A percentile compares a stretch with the other conserved stretches of the same genome.
Conservation (phyloP, 2,329 filamentous ascomycete genomes). For the Westerdykella ornata region DNA sequence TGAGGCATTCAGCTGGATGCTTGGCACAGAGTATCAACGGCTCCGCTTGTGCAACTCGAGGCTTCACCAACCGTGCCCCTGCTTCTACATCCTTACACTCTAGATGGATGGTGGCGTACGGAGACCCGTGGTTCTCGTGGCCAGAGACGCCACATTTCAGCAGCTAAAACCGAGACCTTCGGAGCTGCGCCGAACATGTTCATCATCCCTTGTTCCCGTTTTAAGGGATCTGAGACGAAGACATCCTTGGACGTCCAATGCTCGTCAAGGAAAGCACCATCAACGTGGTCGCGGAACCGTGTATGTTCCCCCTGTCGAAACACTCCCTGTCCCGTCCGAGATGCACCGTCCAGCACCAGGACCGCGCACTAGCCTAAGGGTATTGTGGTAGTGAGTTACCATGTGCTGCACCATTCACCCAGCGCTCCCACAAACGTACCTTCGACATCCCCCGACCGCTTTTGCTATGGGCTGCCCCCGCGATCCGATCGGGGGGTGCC, state of each 20-base stretch:
- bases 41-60: too few species aligned
- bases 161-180: neutral
- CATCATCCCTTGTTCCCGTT: neutral
- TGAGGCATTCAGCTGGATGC: too few species aligned
- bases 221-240: conserved; percentile 18
- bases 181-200: too few species aligned
- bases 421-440: too few species aligned
- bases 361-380: neutral
- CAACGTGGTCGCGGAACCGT: neutral
- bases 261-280: neutral
- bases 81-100: neutral
- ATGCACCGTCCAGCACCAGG: conserved; percentile 6
- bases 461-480: too few species aligned
- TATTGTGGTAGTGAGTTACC: too few species aligned
- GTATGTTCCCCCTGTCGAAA: neutral
- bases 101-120: neutral
- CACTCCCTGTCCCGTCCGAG: conserved; percentile 6
- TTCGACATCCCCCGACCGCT: too few species aligned
- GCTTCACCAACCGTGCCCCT: too few species aligned
- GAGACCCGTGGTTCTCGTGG: neutral
- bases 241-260: conserved; percentile 5
- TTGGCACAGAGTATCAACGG: too few species aligned
- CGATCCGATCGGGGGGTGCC: too few species aligned
- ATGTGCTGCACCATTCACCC: too few species aligned
- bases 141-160: neutral